Base-by-base conservation (phyloP, 371 early-diverging fungal species). In the Umbelopsis sp. region DNA sequence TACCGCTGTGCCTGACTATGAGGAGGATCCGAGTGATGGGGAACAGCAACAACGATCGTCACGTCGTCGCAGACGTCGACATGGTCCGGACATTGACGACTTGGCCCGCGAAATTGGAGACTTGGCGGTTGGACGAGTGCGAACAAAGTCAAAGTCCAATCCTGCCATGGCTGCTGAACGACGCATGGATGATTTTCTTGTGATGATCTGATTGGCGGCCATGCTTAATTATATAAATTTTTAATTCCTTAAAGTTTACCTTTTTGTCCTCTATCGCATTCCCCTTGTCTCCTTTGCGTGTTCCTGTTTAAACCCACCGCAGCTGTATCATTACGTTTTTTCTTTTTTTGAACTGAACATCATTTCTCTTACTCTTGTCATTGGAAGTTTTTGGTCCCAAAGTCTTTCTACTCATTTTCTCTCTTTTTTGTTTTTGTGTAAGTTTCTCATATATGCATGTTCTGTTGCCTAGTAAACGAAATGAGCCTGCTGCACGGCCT, bases 101-200 rank as follows among this genome's bases (percentile, higher is more conserved):
- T 11, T 57, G 4, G 35, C 57, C 18, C 16, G 35, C n/a, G 57
- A 57, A 29, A 57, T 57, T 35, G 35, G 57, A 24, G 35, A 35
- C 14, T 32, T 57, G 11, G 11, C 57, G 10, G 29, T 57, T 57
- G 57, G 57, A 32, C 57, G 57, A 18, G n/a, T 35, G 29, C 25
- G 35, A 6, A 32, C 57, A 37, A 57, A 57, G 57, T 57, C 57
- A 35, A 57, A 57, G 29, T 37, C 57, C 3, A 35, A 37, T 11
- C 57, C 37, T 5, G 8, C 32, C 16, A 29, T 57, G 9, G 57
- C 57, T 5, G 57, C 18, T 16, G 57, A 57, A 12, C 57, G 57
- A 57, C 57, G 35, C 57, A 35, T 57, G 57, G 57, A 57, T 35
- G 57, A 57, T 57, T 57, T 57, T 35, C 57, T 57, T 35, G 57